A percentile compares a stretch with the other conserved stretches of the same genome.
phyloP scores from a whole-genome alignment of 2,329 filamentous ascomycete species.

The Aspergillus sp. region DNA sequence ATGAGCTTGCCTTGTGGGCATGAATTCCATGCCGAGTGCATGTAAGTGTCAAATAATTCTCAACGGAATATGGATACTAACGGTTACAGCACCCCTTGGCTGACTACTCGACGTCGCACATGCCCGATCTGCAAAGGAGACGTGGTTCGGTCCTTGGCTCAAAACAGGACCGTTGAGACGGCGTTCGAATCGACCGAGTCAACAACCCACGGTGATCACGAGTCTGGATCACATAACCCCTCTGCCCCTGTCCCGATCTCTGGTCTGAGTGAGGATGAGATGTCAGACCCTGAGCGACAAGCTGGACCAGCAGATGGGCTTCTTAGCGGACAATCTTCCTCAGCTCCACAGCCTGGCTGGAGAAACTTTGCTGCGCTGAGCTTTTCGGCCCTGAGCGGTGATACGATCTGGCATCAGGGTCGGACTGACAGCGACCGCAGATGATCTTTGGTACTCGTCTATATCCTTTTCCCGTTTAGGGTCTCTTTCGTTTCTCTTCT shows the following conservation, averaged over 20 bases:
- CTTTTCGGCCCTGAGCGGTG: constrained; percentile 46
- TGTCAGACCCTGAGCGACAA: constrained; percentile 44
- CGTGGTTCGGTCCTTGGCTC: constrained; percentile 68
- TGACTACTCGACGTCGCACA: constrained; percentile 91
- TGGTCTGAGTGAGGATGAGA: constrained; percentile 30
- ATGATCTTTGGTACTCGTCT: constrained; percentile 14
- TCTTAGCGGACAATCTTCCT: constrained; percentile 30
- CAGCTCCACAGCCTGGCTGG: constrained; percentile 40
- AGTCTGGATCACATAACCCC: constrained; percentile 45
- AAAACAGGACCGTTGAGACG: constrained; percentile 24
- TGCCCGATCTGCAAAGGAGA: constrained; percentile 99
- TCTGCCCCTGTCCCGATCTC: constrained; percentile 51
- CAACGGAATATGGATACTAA: constrained; percentile 16
- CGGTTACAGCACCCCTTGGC: constrained; percentile 76
- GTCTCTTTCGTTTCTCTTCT: constrained; percentile 15
- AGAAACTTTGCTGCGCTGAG: constrained; percentile 43
- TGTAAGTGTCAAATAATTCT: constrained; percentile 62
- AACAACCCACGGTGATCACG: constrained; percentile 43
- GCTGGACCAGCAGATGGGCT: constrained; percentile 31
- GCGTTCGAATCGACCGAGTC: constrained; percentile 33
- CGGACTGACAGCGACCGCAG: constrained; percentile 32
- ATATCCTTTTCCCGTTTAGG: constrained; percentile 13
- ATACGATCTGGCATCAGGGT: constrained; percentile 44
- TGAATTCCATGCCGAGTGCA: constrained; percentile 97
- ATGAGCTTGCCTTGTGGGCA: constrained; percentile 98